A percentile compares a stretch with the other conserved stretches of the same genome.
phyloP scores from a whole-genome alignment of 164 flowering plant species.

The Pachysandra terminalis region DNA sequence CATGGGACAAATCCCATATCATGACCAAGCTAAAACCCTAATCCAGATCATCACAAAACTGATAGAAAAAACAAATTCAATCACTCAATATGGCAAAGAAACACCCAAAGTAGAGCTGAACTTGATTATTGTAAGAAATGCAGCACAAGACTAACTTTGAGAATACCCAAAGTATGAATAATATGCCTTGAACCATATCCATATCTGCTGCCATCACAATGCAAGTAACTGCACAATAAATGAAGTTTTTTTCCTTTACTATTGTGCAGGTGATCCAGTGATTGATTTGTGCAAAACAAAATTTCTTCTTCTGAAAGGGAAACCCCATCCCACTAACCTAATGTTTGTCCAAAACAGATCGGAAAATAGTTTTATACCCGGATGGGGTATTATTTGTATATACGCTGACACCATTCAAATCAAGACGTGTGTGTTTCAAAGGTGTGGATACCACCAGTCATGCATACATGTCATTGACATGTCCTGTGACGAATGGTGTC shows the following conservation, averaged over 20 bases:
- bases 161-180: not conserved
- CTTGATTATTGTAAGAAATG: not conserved
- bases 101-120: not conserved
- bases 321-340: not conserved
- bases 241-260: not conserved
- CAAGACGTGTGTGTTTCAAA: too few relatives aligned
- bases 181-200: not conserved
- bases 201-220: not conserved
- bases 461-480: too few relatives aligned
- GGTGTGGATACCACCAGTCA: too few relatives aligned
- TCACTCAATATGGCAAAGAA: not conserved
- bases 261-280: not conserved
- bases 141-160: not conserved
- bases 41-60: not conserved
- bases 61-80: not conserved
- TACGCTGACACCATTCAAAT: too few relatives aligned
- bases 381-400: too few relatives aligned
- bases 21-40: too few relatives aligned
- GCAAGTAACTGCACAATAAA: not conserved
- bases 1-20: too few relatives aligned
- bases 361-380: too few relatives aligned
- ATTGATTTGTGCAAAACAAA: not conserved
- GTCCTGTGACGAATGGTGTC: too few relatives aligned
- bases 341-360: not conserved
- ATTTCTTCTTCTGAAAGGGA: constrained; percentile 1